Evolutionary conservation across 2,329 filamentous ascomycete species (phyloP), one percentile per base, ranked within the genome.

Genomic region (Calonectria fujianensis): DNA sequence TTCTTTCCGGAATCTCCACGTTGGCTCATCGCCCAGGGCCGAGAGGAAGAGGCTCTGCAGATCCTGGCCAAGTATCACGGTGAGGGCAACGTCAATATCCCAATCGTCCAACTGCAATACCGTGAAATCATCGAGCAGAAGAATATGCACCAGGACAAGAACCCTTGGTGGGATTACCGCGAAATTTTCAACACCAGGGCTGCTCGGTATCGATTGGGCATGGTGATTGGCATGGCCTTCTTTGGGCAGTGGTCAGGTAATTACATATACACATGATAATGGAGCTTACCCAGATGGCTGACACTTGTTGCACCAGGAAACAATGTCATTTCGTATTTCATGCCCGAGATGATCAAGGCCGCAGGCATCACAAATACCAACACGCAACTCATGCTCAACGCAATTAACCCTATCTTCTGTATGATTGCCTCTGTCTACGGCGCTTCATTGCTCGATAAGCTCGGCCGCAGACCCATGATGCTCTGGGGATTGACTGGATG

Each of bases 391-490:
- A 87, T 90, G 78, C 86, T 91, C 74, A 89, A 86, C n/a, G 85
- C 90, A 35, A 88, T 89, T 78, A 88, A 90, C 82, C 85, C 86
- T n/a, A 87, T 86, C 70, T 85, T 88, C 78, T 87, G 88, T 76
- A 87, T 90, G 79, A 78, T 86, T 69, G 88, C 86, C 75, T 88
- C 88, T 59, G 84, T 89, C 39, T 75, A 87, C 24, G 90, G 90
- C 39, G 88, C 89, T 20, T 80, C 84, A 16, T 78, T 90, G 2
- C 87, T 90, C 29, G 89, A 90, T 74, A 83, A 80, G 41, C 77
- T 90, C 35, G 88, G 90, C 35, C 88, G 90, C 41, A 87, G 90
- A 11, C 87, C 86, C 27, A 84, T 90, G 45, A 84, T 91, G 52
- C 80, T 91, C 57, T 87, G 87, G 72, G 88, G 87, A 24, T 87